These are phyloP conservation scores for Dittrichia graveolens DNA, from an alignment of 129 eudicot genomes.

Conservation along the genomic window DNA sequence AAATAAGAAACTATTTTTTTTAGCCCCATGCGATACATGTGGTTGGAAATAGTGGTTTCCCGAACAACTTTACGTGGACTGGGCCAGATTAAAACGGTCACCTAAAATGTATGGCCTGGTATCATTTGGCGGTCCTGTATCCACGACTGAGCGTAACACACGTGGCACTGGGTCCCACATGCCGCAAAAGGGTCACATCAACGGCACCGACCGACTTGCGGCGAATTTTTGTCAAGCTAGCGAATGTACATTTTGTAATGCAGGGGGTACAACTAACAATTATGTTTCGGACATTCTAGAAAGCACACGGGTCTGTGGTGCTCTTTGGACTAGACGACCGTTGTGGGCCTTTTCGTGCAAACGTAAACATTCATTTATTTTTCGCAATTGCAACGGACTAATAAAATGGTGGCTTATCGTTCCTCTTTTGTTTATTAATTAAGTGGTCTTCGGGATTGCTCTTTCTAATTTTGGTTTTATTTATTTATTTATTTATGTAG, in stretches of 20 bases:
- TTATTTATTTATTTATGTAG: no score
- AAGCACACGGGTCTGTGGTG: constrained; percentile 20
- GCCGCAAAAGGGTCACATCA: constrained; percentile 35
- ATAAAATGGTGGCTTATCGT: neutral
- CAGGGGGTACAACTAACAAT: neutral
- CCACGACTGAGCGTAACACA: neutral
- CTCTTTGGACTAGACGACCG: constrained; percentile 26
- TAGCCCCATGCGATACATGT: constrained; percentile 27
- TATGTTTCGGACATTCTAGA: constrained; percentile 1
- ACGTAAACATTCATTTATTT: constrained; percentile 14
- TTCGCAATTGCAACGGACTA: constrained; percentile 5
- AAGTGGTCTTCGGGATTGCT: no score
- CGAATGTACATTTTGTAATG: constrained; percentile 24
- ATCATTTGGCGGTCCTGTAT: constrained; percentile 30
- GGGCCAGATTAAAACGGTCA: constrained; percentile 12
- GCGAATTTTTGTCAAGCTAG: constrained; percentile 12
- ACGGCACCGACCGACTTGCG: neutral
- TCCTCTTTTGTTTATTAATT: neutral
- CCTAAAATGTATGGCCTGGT: constrained; percentile 1
- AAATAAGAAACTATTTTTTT: constrained; percentile 10
- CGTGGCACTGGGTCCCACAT: constrained; percentile 29
- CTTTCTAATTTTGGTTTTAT: no score
- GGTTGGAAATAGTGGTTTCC: constrained; percentile 24
- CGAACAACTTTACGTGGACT: constrained; percentile 19
- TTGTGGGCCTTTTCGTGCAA: constrained; percentile 28